A percentile compares a stretch with the other conserved stretches of the same genome.
These are phyloP conservation scores for Physaria fendleri DNA, from an alignment of 345 rosid species.

Conservation along the genomic window DNA sequence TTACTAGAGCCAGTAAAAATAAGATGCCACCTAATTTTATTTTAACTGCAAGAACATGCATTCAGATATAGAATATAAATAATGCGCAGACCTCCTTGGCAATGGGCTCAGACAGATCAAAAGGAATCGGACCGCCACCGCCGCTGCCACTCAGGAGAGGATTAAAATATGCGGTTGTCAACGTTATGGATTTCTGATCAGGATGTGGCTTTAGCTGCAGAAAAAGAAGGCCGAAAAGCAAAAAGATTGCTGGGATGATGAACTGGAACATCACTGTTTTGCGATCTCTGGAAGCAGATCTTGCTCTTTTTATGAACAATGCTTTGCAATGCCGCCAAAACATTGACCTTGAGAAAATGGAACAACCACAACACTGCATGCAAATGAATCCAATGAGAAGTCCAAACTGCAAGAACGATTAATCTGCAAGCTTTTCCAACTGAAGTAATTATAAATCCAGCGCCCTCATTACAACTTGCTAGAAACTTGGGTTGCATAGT, in stretches of 20 bases:
- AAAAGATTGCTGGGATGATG: conserved; percentile 80
- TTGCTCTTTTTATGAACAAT: conserved; percentile 77
- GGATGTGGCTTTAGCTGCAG: conserved; percentile 94
- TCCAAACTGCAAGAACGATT: conserved; percentile 43
- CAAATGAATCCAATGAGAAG: conserved; percentile 59
- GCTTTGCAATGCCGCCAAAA: conserved; percentile 92
- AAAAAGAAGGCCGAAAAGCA: conserved; percentile 77
- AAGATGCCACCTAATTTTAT: conserved; percentile 1
- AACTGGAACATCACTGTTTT: conserved; percentile 92
- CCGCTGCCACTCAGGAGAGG: conserved; percentile 84
- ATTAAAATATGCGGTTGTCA: conserved; percentile 85
- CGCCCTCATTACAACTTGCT: conserved; percentile 43
- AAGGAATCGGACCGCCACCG: conserved; percentile 97
- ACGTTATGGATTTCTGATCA: conserved; percentile 63
- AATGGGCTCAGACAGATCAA: conserved; percentile 60
- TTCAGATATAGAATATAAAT: conserved; percentile 10
- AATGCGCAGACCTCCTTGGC: conserved; percentile 64
- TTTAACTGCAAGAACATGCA: not conserved
- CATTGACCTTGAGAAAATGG: conserved; percentile 62
- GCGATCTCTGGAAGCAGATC: conserved; percentile 73
- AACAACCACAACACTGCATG: conserved; percentile 72
- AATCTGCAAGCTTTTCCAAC: conserved; percentile 62
- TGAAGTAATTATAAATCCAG: conserved; percentile 43
- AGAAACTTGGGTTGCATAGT: conserved; percentile 35
- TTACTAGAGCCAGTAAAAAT: not conserved